Base-by-base conservation (phyloP, 2,329 filamentous ascomycete genomes). In the Chaetomiaceae sp. region DNA sequence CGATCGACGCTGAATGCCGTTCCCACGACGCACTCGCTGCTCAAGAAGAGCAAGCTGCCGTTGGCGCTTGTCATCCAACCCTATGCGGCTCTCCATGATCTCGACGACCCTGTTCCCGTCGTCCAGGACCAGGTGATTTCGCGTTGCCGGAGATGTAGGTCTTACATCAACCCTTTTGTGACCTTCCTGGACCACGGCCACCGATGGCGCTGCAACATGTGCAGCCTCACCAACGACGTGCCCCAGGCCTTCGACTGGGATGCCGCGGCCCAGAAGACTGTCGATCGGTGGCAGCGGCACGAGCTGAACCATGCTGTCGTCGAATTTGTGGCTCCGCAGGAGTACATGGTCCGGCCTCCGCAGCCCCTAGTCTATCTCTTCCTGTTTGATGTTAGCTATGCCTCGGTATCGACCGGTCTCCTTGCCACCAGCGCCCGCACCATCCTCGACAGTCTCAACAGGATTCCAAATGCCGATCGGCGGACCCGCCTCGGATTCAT, bases 231-330 rank as follows among this genome's bases (percentile, higher is more conserved):
- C 62, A 99, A 99, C 69, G 94, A 99, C 64, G 92, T 97, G 34
- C 94, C 94, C n/a, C 94, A 99, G 72, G 91, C 91, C 33, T 99
- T 99, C 62, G 94, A 99, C 69, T 99, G 94, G 94, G 94, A 99
- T 71, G 86, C 90, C 30, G 86, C 89, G 40, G 79, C 90, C 50
- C 92, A 97, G 71, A 91, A 95, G 75, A 87, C 84, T 48, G 86
- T 95, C 46, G 92, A 99, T 69, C 79, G 94, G 66, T 95, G 94
- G 87, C 86, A 95, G 69, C 81, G 94, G 63, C 81, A 90, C 34
- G 94, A 99, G 69, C 78, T 99, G 56, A 99, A 99, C 73, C 87
- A 96, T 67, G 82, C 90, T n/a, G 90, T 97, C 32, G 91, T 96
- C 56, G 94, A 99, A 67, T 99, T 96, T 67, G 89, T 99, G 61